These are phyloP conservation scores for Xylaria flabelliformis DNA, from an alignment of 495 filamentous ascomycete species.

Conservation along the genomic window DNA sequence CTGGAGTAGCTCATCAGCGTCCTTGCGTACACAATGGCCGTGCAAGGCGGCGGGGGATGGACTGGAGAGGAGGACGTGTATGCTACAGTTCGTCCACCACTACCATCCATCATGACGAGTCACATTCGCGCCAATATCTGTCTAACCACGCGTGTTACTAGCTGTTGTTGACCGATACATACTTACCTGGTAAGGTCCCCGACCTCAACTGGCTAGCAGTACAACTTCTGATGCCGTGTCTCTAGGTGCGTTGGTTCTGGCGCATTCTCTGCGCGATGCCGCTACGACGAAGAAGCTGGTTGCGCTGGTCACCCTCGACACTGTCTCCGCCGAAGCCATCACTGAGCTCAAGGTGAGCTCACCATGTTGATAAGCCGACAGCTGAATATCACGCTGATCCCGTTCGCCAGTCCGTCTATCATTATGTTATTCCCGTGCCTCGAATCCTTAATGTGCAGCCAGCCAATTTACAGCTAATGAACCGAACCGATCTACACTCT, in stretches of 20 bases:
- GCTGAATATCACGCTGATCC: not conserved
- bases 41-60: conserved; percentile 33
- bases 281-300: conserved; percentile 86
- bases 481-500: conserved; percentile 84
- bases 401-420: conserved; percentile 72
- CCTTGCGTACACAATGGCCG: conserved; percentile 45
- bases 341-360: conserved; percentile 70
- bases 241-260: conserved; percentile 88
- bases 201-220: conserved; percentile 29
- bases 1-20: conserved; percentile 26
- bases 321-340: conserved; percentile 72
- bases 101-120: conserved; percentile 4
- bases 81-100: conserved; percentile 55
- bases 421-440: conserved; percentile 86
- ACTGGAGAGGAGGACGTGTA: conserved; percentile 58
- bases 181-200: conserved; percentile 76
- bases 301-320: conserved; percentile 80
- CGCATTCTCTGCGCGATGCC: conserved; percentile 92
- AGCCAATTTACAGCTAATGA: conserved; percentile 89
- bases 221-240: conserved; percentile 34
- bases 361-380: not conserved
- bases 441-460: conserved; percentile 76
- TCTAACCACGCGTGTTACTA: conserved; percentile 49
- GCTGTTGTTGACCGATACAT: conserved; percentile 89
- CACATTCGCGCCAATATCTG: conserved; percentile 16